phyloP scores from a whole-genome alignment of 805 yeast genomes.

The Blastobotrys chiropterorum region DNA sequence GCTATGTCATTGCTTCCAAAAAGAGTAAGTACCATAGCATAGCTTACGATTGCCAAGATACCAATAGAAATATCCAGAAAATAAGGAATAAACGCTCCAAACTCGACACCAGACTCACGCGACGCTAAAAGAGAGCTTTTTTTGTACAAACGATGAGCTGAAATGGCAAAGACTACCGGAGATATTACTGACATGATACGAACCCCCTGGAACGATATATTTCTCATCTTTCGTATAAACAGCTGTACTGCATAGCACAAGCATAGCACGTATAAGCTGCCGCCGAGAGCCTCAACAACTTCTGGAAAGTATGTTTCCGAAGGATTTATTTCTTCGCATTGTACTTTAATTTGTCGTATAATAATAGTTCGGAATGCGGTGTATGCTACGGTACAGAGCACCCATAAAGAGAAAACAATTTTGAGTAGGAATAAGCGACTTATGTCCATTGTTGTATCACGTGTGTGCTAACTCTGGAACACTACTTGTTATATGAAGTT shows the following conservation, averaged over 20 bases:
- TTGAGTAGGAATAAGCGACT: background rate
- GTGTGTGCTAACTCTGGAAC: no score
- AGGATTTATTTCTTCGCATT: background rate
- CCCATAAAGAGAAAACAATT: background rate
- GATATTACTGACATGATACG: no score
- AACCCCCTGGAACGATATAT: no score
- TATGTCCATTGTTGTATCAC: no score
- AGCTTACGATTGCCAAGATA: slow-evolving; percentile 1
- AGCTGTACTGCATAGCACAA: no score
- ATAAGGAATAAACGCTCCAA: background rate
- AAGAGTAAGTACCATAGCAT: no score
- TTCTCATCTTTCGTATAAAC: no score
- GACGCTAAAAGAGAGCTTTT: background rate
- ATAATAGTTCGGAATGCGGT: background rate
- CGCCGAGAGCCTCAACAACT: background rate
- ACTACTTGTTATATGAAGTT: no score
- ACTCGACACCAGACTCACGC: background rate
- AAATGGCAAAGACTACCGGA: background rate
- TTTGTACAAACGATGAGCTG: background rate
- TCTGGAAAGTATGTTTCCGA: background rate
- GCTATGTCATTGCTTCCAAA: no score
- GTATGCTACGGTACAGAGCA: background rate
- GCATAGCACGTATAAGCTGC: background rate
- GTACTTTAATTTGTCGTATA: background rate
- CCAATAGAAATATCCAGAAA: slow-evolving; percentile 1